Percentiles rank a stretch among this genome's conserved stretches.
Conservation (phyloP, 768 basidiomycete genomes). For the Leccinum aurantiacum region DNA sequence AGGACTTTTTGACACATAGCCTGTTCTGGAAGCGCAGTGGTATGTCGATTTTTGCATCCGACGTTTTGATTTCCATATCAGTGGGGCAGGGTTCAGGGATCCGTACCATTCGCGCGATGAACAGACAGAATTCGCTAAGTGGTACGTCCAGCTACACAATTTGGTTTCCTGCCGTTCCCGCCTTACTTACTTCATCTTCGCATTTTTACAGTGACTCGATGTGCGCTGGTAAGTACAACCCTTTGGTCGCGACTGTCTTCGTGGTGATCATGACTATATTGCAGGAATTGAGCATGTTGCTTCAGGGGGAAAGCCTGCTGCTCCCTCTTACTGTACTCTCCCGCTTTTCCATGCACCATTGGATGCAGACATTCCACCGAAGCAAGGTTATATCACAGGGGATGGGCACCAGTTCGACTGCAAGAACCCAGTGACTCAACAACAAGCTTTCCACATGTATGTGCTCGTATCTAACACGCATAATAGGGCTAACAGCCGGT, state of each 20-base stretch:
- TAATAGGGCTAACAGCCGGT: not conserved
- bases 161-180: not conserved
- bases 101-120: slow-evolving; percentile 62
- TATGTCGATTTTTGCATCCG: slow-evolving; percentile 16
- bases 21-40: slow-evolving; percentile 59
- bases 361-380: slow-evolving; percentile 22
- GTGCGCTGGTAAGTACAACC: slow-evolving; percentile 42
- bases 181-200: not conserved
- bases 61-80: not conserved
- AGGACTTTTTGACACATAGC: slow-evolving; percentile 56
- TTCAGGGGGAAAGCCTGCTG: slow-evolving; percentile 36
- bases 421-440: slow-evolving; percentile 47
- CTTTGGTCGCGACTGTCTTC: not conserved
- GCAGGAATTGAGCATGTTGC: slow-evolving; percentile 52
- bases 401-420: slow-evolving; percentile 59
- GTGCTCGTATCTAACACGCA: slow-evolving; percentile 18
- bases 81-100: slow-evolving; percentile 55
- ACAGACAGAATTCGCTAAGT: slow-evolving; percentile 50
- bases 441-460: slow-evolving; percentile 60
- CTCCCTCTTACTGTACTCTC: slow-evolving; percentile 53
- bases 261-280: not conserved
- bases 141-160: slow-evolving; percentile 34
- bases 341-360: slow-evolving; percentile 52
- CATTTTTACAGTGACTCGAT: slow-evolving; percentile 43
- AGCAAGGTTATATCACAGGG: slow-evolving; percentile 47